Evolutionary conservation across 2,329 filamentous ascomycete genomes (phyloP).

Genomic region (Rugonectria rugulosa): DNA sequence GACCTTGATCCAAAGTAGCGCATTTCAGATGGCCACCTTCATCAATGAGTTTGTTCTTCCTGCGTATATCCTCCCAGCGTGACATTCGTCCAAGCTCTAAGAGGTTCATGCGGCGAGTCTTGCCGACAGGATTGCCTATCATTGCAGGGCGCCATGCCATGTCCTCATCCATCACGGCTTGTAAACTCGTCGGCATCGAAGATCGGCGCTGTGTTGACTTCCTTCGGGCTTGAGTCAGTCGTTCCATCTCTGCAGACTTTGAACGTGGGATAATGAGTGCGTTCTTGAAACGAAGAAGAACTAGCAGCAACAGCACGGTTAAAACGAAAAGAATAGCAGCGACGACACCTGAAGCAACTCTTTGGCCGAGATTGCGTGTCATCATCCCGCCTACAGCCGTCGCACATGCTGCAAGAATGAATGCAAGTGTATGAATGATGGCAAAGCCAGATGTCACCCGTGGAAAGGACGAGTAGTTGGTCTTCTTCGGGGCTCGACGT

Average conservation of each 20-base stretch:
- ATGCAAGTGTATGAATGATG: slow-evolving; percentile 73
- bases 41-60: slow-evolving; percentile 65
- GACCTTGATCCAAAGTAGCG: slow-evolving; percentile 44
- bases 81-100: slow-evolving; percentile 74
- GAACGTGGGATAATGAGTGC: slow-evolving; percentile 74
- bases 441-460: slow-evolving; percentile 76
- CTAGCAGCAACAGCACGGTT: slow-evolving; percentile 67
- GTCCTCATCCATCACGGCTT: slow-evolving; percentile 57
- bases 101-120: slow-evolving; percentile 73
- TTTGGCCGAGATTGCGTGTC: slow-evolving; percentile 71
- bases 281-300: slow-evolving; percentile 70
- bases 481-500: slow-evolving; percentile 54
- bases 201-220: slow-evolving; percentile 56
- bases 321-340: slow-evolving; percentile 71
- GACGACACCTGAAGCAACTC: slow-evolving; percentile 72
- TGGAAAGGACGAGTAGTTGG: slow-evolving; percentile 80
- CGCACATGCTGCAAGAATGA: slow-evolving; percentile 72
- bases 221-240: slow-evolving; percentile 57
- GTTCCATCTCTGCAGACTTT: slow-evolving; percentile 62
- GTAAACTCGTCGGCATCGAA: slow-evolving; percentile 48
- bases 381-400: slow-evolving; percentile 74
- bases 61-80: slow-evolving; percentile 76
- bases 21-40: slow-evolving; percentile 47
- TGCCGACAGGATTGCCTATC: slow-evolving; percentile 75
- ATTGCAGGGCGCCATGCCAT: slow-evolving; percentile 74